A percentile compares a stretch with the other conserved stretches of the same genome.
phyloP scores from a whole-genome alignment of 2,329 filamentous ascomycete species.

The Curvularia hawaiiensis region DNA sequence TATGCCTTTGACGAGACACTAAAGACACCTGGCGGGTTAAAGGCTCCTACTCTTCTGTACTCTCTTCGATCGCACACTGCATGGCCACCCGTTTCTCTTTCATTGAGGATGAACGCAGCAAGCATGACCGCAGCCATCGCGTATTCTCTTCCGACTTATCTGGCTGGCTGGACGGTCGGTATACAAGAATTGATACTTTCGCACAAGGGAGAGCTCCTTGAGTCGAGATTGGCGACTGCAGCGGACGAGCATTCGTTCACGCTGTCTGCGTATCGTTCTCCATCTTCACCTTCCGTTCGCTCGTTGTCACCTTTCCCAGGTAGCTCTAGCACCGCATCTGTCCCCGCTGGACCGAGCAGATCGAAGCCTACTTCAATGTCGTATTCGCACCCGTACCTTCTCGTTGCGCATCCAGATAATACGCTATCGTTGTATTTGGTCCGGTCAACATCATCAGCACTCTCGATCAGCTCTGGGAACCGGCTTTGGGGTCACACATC shows the following conservation, averaged over 20 bases:
- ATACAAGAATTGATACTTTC: conserved; percentile 86
- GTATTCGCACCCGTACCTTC: conserved; percentile 78
- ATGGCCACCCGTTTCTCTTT: conserved; percentile 79
- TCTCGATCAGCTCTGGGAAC: conserved; percentile 74
- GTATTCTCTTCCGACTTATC: conserved; percentile 78
- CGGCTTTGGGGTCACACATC: conserved; percentile 92
- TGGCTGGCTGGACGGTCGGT: conserved; percentile 84
- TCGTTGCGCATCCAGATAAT: conserved; percentile 85
- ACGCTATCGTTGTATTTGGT: conserved; percentile 83
- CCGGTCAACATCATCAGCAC: conserved; percentile 67
- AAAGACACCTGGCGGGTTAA: conserved; percentile 23
- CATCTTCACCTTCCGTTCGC: conserved; percentile 33
- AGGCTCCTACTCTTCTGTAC: conserved; percentile 67
- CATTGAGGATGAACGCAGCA: conserved; percentile 69
- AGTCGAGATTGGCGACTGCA: conserved; percentile 58
- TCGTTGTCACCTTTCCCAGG: conserved; percentile 36
- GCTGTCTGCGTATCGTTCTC: conserved; percentile 38
- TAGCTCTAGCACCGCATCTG: conserved; percentile 26
- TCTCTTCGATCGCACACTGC: conserved; percentile 82
- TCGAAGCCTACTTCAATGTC: conserved; percentile 57
- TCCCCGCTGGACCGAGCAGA: conserved; percentile 26
- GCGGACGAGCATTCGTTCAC: conserved; percentile 54
- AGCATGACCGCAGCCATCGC: conserved; percentile 82
- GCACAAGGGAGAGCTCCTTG: conserved; percentile 53
- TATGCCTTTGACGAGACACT: conserved; percentile 63